Evolutionary conservation across 2,329 filamentous ascomycete species (phyloP), one percentile per base, ranked within the genome.

Genomic region (Beauveria medogensis): DNA sequence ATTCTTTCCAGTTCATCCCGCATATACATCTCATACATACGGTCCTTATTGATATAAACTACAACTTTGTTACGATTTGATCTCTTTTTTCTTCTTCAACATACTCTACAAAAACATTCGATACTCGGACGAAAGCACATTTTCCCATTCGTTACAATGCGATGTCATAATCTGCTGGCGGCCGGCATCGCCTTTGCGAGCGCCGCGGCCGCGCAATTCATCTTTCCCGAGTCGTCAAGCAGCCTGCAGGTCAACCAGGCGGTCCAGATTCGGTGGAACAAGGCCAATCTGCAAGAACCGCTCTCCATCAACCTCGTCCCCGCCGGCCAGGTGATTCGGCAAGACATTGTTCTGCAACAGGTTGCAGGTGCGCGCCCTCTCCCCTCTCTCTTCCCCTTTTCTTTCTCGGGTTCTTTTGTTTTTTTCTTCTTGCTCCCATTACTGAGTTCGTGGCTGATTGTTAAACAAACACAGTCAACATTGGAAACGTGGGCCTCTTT

Each of bases 261-360:
- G 14, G 63, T 67, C 41, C 47, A 64, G 41, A 65, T 68, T 52
- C 60, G 58, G 24, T 67, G 67, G 66, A 62, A 65, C 22, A 65
- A 64, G 18, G 46, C 60, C 6, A 65, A 66, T 20, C 63, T 69
- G 5, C 54, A 64, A 7, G 65, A 58, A 10, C 67, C 67, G 3
- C 50, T 69, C 41, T 60, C 64, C 10, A 66, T 69, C 57, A 61
- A 65, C 54, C 54, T 68, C 24, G 63, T 68, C 4, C 66, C 67
- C 0, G 61, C 60, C 7, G 67, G 61, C n/a, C 46, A 46, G 6
- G 52, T 52, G 6, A 50, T 62, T 6, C 63, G 65, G 34, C 56
- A 62, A n/a, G 64, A 61, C 41, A 43, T 67, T n/a, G 46, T 68
- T 16, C 61, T 67, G 1, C 62, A 68, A 43, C 63, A 63, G 46